These are phyloP conservation scores for Quercus ilex DNA, from an alignment of 306 rosid genomes.

Conservation along the genomic window DNA sequence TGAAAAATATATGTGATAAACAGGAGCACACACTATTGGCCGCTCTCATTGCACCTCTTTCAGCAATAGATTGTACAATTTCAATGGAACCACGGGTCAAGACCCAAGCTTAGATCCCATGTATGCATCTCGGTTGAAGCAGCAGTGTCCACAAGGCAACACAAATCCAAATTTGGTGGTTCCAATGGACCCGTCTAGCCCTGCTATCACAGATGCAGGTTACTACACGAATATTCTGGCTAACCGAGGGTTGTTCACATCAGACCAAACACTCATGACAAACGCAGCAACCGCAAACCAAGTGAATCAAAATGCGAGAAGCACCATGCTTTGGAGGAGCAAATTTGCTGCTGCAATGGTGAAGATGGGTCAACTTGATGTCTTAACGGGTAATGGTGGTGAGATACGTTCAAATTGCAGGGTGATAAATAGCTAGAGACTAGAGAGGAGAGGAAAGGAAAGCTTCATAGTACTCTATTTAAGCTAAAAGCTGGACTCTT, in stretches of 20 bases:
- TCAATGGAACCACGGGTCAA: constrained; percentile 40
- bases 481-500: not conserved
- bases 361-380: constrained; percentile 63
- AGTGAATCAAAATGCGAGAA: constrained; percentile 45
- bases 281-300: constrained; percentile 38
- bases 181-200: constrained; percentile 62
- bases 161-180: constrained; percentile 49
- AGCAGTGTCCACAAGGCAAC: constrained; percentile 52
- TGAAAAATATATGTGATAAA: not conserved
- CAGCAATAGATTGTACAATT: constrained; percentile 57
- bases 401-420: constrained; percentile 64
- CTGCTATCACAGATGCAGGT: constrained; percentile 31
- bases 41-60: constrained; percentile 64
- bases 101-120: constrained; percentile 61
- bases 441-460: not conserved
- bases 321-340: constrained; percentile 34
- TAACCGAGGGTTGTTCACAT: constrained; percentile 52
- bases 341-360: constrained; percentile 63
- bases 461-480: not conserved
- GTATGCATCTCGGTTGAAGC: constrained; percentile 51
- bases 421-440: not conserved
- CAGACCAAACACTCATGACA: constrained; percentile 61
- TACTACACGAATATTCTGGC: constrained; percentile 42
- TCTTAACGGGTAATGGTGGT: constrained; percentile 47
- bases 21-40: constrained; percentile 78